A percentile compares a stretch with the other conserved stretches of the same genome.
Evolutionary conservation across 2,329 filamentous ascomycete species (phyloP).

Genomic region (Passalora sequoiae): DNA sequence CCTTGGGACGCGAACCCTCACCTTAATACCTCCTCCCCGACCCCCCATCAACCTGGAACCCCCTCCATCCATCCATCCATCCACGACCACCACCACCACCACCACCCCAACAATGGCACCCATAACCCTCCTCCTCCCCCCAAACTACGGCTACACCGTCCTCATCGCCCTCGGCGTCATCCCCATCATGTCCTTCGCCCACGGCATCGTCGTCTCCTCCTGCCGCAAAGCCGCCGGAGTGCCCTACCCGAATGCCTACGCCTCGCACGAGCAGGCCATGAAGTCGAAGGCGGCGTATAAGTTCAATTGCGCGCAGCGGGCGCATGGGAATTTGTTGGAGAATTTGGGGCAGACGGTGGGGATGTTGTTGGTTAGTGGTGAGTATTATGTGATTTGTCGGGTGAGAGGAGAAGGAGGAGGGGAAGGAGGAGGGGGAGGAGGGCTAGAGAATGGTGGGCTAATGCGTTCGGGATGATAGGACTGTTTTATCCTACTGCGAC

Average conservation of each 20-base stretch:
- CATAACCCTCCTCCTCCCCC: not conserved
- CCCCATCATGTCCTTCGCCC: not conserved
- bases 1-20: no score
- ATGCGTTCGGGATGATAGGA: not conserved
- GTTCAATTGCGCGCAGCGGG: constrained; percentile 2
- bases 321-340: constrained; percentile 1
- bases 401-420: no score
- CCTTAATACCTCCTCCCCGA: no score
- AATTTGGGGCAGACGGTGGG: not conserved
- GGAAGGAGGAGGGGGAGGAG: no score
- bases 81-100: not conserved
- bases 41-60: no score
- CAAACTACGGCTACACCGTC: constrained; percentile 3
- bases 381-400: not conserved
- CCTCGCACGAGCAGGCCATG: not conserved
- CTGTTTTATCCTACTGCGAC: constrained; percentile 1
- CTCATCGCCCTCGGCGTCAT: constrained; percentile 1
- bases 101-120: not conserved
- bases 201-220: not conserved
- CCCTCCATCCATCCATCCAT: not conserved
- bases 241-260: constrained; percentile 2
- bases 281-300: not conserved
- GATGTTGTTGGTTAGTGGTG: not conserved
- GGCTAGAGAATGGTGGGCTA: no score
- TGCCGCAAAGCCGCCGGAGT: not conserved